These are phyloP conservation scores for Fonsecaea pedrosoi DNA, from an alignment of 2,329 filamentous ascomycete species.

Conservation along the genomic window DNA sequence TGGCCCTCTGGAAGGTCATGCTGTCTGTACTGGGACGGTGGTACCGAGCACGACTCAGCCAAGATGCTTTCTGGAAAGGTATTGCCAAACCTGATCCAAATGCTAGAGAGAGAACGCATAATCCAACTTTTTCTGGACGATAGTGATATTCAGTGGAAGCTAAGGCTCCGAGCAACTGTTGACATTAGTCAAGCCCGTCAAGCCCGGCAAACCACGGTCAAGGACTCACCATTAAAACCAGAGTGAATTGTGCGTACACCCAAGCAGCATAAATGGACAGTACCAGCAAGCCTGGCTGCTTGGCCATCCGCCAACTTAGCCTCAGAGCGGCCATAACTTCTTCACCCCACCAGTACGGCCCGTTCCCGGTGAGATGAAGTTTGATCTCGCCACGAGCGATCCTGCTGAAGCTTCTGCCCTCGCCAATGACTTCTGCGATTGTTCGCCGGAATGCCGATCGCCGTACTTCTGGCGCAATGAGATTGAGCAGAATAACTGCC, in stretches of 20 bases:
- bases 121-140: conserved; percentile 69
- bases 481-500: conserved; percentile 70
- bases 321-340: conserved; percentile 74
- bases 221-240: conserved; percentile 69
- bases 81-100: conserved; percentile 73
- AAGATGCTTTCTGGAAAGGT: conserved; percentile 74
- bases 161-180: conserved; percentile 70
- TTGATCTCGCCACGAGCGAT: conserved; percentile 76
- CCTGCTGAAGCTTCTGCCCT: conserved; percentile 45
- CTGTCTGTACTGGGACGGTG: conserved; percentile 67
- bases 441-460: conserved; percentile 72
- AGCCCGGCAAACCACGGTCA: background rate
- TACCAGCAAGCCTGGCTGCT: conserved; percentile 74
- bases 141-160: conserved; percentile 71
- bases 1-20: conserved; percentile 68
- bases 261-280: conserved; percentile 76
- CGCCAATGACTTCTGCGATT: conserved; percentile 64
- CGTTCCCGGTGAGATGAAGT: conserved; percentile 74
- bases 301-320: conserved; percentile 72
- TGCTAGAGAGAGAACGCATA: conserved; percentile 69
- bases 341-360: conserved; percentile 77
- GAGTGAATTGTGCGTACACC: conserved; percentile 78
- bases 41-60: conserved; percentile 70
- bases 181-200: conserved; percentile 3
- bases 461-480: conserved; percentile 74